Percentiles rank a stretch among this genome's conserved stretches.
Evolutionary conservation across 352 stramenopile genomes (phyloP).

Genomic region (Phytophthora sp.): DNA sequence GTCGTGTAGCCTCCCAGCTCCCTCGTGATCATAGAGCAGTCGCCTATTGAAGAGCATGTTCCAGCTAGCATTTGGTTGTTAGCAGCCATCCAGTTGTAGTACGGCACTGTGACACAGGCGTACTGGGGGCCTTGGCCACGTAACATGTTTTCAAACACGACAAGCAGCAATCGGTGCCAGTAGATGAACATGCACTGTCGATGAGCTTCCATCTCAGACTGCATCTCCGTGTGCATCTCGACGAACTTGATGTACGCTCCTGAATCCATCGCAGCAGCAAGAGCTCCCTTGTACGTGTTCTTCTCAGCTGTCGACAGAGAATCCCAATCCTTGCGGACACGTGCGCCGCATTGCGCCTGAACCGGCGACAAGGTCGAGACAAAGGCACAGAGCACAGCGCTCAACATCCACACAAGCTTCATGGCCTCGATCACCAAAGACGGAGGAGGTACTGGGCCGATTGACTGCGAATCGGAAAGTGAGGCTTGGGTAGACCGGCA

Average conservation of each 20-base stretch:
- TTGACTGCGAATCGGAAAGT: constrained; percentile 31
- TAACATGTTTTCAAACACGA: constrained; percentile 84
- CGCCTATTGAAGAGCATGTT: constrained; percentile 53
- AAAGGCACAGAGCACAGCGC: constrained; percentile 13
- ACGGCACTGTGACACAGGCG: constrained; percentile 73
- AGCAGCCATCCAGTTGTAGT: constrained; percentile 73
- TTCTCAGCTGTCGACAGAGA: constrained; percentile 41
- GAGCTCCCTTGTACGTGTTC: constrained; percentile 45
- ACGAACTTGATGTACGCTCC: constrained; percentile 61
- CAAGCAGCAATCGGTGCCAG: constrained; percentile 74
- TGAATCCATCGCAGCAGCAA: constrained; percentile 53
- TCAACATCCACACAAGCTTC: constrained; percentile 26
- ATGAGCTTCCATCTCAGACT: constrained; percentile 52
- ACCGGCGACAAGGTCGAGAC: background rate
- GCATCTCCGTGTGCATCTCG: constrained; percentile 60
- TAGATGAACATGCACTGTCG: constrained; percentile 80
- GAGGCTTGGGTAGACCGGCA: background rate
- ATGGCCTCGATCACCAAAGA: constrained; percentile 16
- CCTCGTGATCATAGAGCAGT: constrained; percentile 48
- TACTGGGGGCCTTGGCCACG: constrained; percentile 51
- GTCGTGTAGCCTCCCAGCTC: constrained; percentile 44
- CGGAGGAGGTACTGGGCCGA: constrained; percentile 9
- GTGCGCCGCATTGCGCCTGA: constrained; percentile 22
- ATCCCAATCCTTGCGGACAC: constrained; percentile 53
- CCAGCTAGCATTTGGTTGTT: constrained; percentile 43